Evolutionary conservation across 1,284 basidiomycete species (phyloP).

Genomic region (Termitomyces sp.): DNA sequence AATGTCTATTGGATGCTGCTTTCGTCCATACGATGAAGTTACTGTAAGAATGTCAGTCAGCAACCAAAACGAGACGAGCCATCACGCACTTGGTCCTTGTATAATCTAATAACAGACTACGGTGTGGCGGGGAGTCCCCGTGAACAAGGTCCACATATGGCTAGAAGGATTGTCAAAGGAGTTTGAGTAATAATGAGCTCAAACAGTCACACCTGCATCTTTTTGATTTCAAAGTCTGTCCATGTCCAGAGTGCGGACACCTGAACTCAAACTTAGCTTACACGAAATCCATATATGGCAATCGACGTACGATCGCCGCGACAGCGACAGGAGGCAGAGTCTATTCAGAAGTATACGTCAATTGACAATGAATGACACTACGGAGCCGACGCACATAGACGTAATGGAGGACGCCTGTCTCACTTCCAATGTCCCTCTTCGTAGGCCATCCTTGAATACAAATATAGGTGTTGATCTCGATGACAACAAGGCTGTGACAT

Average conservation of each 20-base stretch:
- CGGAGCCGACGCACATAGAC: conserved; percentile 34
- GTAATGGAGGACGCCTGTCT: conserved; percentile 39
- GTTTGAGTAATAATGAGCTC: neutral
- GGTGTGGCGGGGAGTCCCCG: conserved; percentile 44
- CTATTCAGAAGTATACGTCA: conserved; percentile 22
- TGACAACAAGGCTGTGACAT: conserved; percentile 3
- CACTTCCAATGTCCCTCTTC: conserved; percentile 23
- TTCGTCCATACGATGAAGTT: conserved; percentile 42
- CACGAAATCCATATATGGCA: neutral
- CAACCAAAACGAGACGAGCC: neutral
- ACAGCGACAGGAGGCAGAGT: conserved; percentile 46
- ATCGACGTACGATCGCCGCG: conserved; percentile 26
- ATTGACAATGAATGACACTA: neutral
- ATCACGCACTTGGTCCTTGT: conserved; percentile 40
- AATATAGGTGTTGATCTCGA: neutral
- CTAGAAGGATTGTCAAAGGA: conserved; percentile 20
- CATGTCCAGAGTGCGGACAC: conserved; percentile 46
- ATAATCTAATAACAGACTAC: conserved; percentile 47
- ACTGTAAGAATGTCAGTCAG: conserved; percentile 20
- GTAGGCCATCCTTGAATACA: conserved; percentile 37
- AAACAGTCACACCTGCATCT: conserved; percentile 37
- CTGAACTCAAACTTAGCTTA: conserved; percentile 20
- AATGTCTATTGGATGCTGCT: conserved; percentile 42
- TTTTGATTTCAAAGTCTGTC: conserved; percentile 52
- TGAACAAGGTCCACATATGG: conserved; percentile 53